Conservation (phyloP, 2,329 filamentous ascomycete genomes). For the Colletotrichum gloeosporioides region DNA sequence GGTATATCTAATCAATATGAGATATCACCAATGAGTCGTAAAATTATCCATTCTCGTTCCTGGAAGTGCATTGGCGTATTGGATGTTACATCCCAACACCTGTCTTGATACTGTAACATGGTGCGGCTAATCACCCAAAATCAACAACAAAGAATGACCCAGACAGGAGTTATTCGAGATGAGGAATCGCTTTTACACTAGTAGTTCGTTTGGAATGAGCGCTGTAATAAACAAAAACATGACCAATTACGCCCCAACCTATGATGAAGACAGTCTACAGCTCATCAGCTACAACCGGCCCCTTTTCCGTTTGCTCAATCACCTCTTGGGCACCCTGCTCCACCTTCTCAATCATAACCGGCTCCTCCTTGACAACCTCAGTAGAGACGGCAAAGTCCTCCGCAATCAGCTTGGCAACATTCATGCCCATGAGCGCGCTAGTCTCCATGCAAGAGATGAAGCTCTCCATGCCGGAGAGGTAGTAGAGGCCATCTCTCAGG, state of each 20-base stretch:
- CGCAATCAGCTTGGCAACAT: slow-evolving; percentile 75
- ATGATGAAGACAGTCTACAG: background rate
- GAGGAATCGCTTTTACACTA: background rate
- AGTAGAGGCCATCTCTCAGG: slow-evolving; percentile 71
- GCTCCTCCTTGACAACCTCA: slow-evolving; percentile 1
- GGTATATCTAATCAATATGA: accelerated
- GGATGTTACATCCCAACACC: background rate
- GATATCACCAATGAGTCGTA: background rate
- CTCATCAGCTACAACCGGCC: slow-evolving; percentile 20
- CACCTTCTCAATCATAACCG: background rate
- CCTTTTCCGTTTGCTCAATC: slow-evolving; percentile 13
- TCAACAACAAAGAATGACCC: background rate
- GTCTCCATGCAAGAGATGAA: slow-evolving; percentile 99
- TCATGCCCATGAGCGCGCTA: slow-evolving; percentile 87
- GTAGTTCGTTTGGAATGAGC: background rate
- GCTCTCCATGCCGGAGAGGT: slow-evolving; percentile 81
- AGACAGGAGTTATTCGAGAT: background rate
- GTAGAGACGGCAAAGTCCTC: slow-evolving; percentile 54
- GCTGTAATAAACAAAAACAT: background rate
- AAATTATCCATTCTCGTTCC: background rate
- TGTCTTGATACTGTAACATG: accelerated
- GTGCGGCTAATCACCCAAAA: background rate
- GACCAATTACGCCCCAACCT: background rate
- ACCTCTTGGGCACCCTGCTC: slow-evolving; percentile 12
- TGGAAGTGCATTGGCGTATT: background rate